Conservation (phyloP, 192 early-diverging fungal genomes). For the Backusella morwellensis region DNA sequence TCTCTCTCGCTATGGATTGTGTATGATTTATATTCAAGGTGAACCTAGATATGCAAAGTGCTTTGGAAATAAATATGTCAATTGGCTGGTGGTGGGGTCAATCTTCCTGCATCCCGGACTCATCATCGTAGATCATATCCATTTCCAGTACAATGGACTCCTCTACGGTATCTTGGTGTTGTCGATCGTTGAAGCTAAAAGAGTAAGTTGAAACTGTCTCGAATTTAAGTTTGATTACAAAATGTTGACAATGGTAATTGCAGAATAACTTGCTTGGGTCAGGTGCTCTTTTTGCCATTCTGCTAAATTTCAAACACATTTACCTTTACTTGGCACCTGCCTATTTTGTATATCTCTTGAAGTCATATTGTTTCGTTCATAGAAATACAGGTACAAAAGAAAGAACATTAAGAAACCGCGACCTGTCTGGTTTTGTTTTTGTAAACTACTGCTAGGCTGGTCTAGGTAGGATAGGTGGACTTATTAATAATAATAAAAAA, state of each 20-base stretch:
- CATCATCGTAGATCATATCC: slow-evolving; percentile 87
- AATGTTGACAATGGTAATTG: not conserved
- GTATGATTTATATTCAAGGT: slow-evolving; percentile 2
- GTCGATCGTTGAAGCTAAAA: slow-evolving; percentile 70
- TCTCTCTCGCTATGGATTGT: not conserved
- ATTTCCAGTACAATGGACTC: slow-evolving; percentile 98
- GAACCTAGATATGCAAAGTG: slow-evolving; percentile 17
- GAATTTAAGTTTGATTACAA: not conserved
- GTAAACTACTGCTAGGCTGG: not conserved
- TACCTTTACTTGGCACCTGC: slow-evolving; percentile 90
- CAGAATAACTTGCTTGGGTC: slow-evolving; percentile 61
- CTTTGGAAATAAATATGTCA: slow-evolving; percentile 25
- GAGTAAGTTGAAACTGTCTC: slow-evolving; percentile 40
- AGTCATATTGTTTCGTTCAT: slow-evolving; percentile 68
- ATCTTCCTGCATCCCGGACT: slow-evolving; percentile 70
- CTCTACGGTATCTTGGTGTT: slow-evolving; percentile 85
- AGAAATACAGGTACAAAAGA: not conserved
- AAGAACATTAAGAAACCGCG: not conserved
- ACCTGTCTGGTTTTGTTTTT: not conserved
- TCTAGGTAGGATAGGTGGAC: not conserved
- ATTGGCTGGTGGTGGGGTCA: slow-evolving; percentile 53
- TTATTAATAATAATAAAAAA: not conserved
- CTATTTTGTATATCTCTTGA: slow-evolving; percentile 87
- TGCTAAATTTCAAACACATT: slow-evolving; percentile 98
- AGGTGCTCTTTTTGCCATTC: slow-evolving; percentile 78